Conservation (phyloP, 169 alveolate species). For the Plasmodium inui region DNA sequence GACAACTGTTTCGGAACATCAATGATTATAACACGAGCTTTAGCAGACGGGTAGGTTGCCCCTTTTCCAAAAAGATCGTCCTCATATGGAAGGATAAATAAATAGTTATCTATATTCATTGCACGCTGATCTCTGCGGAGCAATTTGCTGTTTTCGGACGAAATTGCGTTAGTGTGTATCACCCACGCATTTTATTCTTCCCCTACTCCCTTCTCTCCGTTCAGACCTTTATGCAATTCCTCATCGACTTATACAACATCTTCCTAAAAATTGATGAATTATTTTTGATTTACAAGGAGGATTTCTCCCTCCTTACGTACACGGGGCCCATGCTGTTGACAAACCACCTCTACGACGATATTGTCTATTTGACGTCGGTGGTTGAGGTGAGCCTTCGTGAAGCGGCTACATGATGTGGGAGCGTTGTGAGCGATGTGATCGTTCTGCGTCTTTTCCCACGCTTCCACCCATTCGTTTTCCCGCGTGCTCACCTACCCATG, state of each 20-base stretch:
- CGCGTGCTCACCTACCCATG: background rate
- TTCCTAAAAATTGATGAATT: conserved; percentile 62
- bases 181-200: background rate
- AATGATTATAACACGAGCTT: conserved; percentile 48
- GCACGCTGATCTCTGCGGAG: background rate
- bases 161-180: background rate
- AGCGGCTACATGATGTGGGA: background rate
- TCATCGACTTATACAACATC: conserved; percentile 63
- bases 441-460: background rate
- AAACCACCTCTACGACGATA: conserved; percentile 53
- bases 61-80: background rate
- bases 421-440: background rate
- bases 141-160: background rate
- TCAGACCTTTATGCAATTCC: conserved; percentile 60
- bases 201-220: background rate
- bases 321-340: conserved; percentile 59
- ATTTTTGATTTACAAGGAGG: conserved; percentile 15
- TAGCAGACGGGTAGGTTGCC: conserved; percentile 37
- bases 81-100: background rate
- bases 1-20: conserved; percentile 25
- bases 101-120: background rate
- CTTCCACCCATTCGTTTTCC: background rate
- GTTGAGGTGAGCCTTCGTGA: conserved; percentile 30
- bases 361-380: conserved; percentile 43
- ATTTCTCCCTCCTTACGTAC: conserved; percentile 46